Base-by-base conservation (phyloP, 208 protist species). In the Lotmaria passim region DNA sequence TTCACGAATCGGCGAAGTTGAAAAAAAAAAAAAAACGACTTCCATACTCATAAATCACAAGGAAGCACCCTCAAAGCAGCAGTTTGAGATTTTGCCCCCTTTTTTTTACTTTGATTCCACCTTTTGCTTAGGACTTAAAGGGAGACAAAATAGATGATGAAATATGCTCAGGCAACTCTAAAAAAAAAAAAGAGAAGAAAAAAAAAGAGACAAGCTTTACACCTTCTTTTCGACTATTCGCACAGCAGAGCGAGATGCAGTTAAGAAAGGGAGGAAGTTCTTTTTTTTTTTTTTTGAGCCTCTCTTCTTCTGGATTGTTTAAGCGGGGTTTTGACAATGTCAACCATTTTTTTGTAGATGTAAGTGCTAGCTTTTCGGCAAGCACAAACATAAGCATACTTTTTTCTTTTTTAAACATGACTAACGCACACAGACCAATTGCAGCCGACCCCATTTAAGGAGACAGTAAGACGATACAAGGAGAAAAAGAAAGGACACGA, bases 231-330 rank as follows among this genome's bases (percentile, higher is more conserved):
- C n/a, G 3, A 59, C 34, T 46, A 30, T 44, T 59, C 34, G 34
- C 53, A 59, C 53, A 15, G 53, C 19, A 59, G 17, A 59, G 53
- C 33, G 33, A 44, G 34, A 30, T 44, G 12, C 2, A 39, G 30
- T 33, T n/a, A 21, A 41, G 31, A 57, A 31, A 57, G 52, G 52
- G 31, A 41, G 30, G 3, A 23, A 38, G 24, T 38, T 56, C 19
- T 21, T 56, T 2, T 17, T 8, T 2, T 3, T 33, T 14, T 3
- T 38, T 3, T 56, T 7, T 56, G 19, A 15, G 6, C 38, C 50
- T 56, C 30, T 56, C n/a, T 56, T 30, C 38, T 15, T 56, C n/a
- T 56, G 28, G 24, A 33, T 38, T 56, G 50, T 21, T 56, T 14
- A 24, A 56, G 3, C n/a, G 50, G 28, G n/a, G 5, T 11, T 56